A percentile compares a stretch with the other conserved stretches of the same genome.
These are phyloP conservation scores for Globisporangium lucens DNA, from an alignment of 352 stramenopile species.

Conservation along the genomic window DNA sequence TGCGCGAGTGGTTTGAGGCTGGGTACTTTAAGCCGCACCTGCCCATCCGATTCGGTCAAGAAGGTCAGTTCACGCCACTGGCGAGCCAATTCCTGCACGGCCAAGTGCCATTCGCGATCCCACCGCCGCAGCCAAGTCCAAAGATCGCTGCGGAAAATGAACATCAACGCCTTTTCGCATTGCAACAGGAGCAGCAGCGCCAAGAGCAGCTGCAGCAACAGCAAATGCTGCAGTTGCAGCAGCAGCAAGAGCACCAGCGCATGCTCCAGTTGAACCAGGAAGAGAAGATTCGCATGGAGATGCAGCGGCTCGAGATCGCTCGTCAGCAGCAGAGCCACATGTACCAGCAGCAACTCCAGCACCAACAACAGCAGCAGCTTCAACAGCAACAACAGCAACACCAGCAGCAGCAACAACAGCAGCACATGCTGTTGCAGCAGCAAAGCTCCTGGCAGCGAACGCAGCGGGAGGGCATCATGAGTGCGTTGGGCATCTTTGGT, in stretches of 20 bases:
- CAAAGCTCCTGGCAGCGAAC: slow-evolving; percentile 75
- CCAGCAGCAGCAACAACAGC: slow-evolving; percentile 59
- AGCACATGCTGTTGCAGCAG: slow-evolving; percentile 69
- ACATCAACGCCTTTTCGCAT: slow-evolving; percentile 52
- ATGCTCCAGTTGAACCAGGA: slow-evolving; percentile 66
- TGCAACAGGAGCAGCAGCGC: slow-evolving; percentile 61
- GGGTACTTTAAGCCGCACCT: slow-evolving; percentile 88
- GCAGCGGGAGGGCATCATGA: slow-evolving; percentile 80
- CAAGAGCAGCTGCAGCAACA: slow-evolving; percentile 62
- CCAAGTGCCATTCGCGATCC: slow-evolving; percentile 59
- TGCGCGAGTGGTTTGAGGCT: slow-evolving; percentile 88
- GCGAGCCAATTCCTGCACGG: slow-evolving; percentile 74
- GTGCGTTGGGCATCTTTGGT: slow-evolving; percentile 65
- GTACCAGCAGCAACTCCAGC: slow-evolving; percentile 51
- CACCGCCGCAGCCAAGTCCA: slow-evolving; percentile 21
- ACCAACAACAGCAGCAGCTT: slow-evolving; percentile 43
- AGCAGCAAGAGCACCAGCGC: slow-evolving; percentile 70
- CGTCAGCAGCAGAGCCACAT: slow-evolving; percentile 65
- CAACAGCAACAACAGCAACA: slow-evolving; percentile 49
- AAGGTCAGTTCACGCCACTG: slow-evolving; percentile 69
- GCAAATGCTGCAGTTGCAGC: slow-evolving; percentile 57
- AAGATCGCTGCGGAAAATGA: slow-evolving; percentile 25
- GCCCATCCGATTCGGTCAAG: slow-evolving; percentile 79
- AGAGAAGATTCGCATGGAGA: slow-evolving; percentile 81
- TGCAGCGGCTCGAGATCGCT: slow-evolving; percentile 73